These are phyloP conservation scores for Phoenix roebelenii DNA, from an alignment of 176 grass and related monocot genomes.

Conservation along the genomic window DNA sequence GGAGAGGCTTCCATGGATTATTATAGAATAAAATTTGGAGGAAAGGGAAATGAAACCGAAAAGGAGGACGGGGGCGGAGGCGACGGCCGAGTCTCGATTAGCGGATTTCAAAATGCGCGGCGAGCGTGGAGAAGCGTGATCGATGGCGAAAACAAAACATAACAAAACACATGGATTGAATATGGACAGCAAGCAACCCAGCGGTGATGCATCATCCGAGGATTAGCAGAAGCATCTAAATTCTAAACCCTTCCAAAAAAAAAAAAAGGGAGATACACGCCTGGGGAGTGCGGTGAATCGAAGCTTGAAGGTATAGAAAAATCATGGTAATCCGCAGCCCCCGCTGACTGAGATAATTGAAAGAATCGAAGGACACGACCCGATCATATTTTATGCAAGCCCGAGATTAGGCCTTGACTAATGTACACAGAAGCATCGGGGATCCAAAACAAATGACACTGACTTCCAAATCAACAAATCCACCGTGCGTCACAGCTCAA, in stretches of 20 bases:
- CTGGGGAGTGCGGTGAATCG: slow-evolving; percentile 29
- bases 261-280: slow-evolving; percentile 28
- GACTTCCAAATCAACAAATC: too few species aligned
- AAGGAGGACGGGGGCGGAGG: too few species aligned
- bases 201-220: slow-evolving; percentile 35
- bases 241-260: slow-evolving; percentile 47
- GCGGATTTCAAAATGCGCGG: too few species aligned
- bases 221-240: slow-evolving; percentile 85
- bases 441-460: slow-evolving; percentile 1
- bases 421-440: slow-evolving; percentile 17
- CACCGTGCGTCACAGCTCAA: neutral
- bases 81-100: too few species aligned
- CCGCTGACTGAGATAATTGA: slow-evolving; percentile 28
- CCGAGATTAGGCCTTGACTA: slow-evolving; percentile 37
- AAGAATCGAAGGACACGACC: slow-evolving; percentile 15
- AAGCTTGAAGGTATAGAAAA: too few species aligned
- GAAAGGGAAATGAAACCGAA: too few species aligned
- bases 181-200: slow-evolving; percentile 37
- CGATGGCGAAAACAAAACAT: neutral
- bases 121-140: too few species aligned
- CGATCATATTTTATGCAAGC: slow-evolving; percentile 25
- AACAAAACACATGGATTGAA: slow-evolving; percentile 31
- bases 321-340: slow-evolving; percentile 12
- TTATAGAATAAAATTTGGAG: too few species aligned
- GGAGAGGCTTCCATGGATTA: too few species aligned